Conservation (phyloP, 345 rosid genomes). For the Melaleuca alternifolia region DNA sequence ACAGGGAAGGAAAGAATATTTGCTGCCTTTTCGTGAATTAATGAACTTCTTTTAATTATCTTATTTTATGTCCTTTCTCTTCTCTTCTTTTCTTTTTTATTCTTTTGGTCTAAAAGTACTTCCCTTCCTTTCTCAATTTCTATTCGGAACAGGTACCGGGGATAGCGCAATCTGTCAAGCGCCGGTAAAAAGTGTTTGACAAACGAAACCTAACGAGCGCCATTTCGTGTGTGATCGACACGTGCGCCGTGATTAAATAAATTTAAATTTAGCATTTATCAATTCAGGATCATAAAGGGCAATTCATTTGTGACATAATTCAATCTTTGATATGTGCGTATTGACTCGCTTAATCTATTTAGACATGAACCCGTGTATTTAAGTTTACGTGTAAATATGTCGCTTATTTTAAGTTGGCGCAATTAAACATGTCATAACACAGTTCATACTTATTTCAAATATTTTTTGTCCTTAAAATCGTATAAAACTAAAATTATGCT, state of each 20-base stretch:
- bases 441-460: background rate
- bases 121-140: no score
- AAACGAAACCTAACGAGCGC: background rate
- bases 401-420: background rate
- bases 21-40: background rate
- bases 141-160: background rate
- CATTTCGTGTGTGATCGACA: background rate
- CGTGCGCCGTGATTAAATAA: background rate
- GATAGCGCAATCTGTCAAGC: background rate
- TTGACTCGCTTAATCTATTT: background rate
- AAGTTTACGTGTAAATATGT: background rate
- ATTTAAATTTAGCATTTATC: background rate
- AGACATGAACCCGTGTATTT: background rate
- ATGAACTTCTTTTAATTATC: background rate
- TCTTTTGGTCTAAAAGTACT: background rate
- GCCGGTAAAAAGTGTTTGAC: background rate
- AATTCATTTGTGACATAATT: background rate
- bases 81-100: background rate
- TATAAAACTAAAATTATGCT: background rate
- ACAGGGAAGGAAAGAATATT: background rate
- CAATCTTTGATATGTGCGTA: background rate
- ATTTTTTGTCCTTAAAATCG: background rate
- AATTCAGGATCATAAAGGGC: background rate
- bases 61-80: background rate
- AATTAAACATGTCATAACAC: accelerated